Evolutionary conservation across 2,329 filamentous ascomycete genomes (phyloP), one percentile per base, ranked within the genome.

Genomic region (Alternaria longipes): DNA sequence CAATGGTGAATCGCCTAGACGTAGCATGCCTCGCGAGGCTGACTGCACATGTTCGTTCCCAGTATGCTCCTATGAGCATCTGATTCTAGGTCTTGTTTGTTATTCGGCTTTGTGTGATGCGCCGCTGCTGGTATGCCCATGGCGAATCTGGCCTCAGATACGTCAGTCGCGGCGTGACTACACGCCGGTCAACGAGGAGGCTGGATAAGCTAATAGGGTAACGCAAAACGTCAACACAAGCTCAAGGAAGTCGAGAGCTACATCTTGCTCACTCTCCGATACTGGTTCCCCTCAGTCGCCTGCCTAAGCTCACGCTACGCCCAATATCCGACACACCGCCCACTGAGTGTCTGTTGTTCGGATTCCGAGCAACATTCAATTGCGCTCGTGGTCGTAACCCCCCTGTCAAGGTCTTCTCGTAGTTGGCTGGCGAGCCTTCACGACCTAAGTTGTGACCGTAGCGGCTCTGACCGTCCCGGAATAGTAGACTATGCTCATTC

Each of bases 221-320:
- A 70, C 69, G 59, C 68, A 63, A 71, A 62, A 68, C 70, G 59
- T 74, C 63, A 70, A 70, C 63, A 63, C 46, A 55, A 54, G 54
- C 54, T 58, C 32, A 49, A 59, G 30, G 36, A 9, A 46, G 34
- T 46, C 9, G 20, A 53, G 40, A 36, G 54, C 41, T 63, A 56
- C 59, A 44, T 24, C 53, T 51, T 66, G 64, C 67, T 78, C 73
- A 78, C 68, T 78, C 73, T 62, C 71, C 76, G 40, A 67, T 74
- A 55, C 68, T 73, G 28, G 67, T 68, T 45, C 74, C 75, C 42
- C 75, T 67, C 42, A 69, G 24, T 24, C 75, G 68, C 45, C 74
- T 69, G 14, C 66, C 71, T 38, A 79, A 42, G 51, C 71, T 78
- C 30, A 69, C 70, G 34, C 59, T 75, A n/a, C 75, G 71, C 8